phyloP scores from a whole-genome alignment of 2,329 filamentous ascomycete species.

The Juglanconis sp. region DNA sequence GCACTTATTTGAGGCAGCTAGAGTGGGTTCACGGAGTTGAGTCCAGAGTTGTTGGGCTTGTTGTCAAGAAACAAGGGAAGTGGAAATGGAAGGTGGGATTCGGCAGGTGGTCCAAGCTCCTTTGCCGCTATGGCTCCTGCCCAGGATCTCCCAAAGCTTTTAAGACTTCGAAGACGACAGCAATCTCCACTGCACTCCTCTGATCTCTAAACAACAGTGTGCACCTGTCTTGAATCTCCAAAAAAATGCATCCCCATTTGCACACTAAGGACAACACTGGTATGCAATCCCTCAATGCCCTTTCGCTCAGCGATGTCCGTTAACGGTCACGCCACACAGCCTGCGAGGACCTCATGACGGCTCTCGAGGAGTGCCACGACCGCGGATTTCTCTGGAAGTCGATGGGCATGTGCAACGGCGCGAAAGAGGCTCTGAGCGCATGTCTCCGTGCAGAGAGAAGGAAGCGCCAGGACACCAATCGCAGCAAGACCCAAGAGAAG shows the following conservation, averaged over 20 bases:
- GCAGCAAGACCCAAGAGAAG: conserved; percentile 66
- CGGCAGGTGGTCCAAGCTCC: too few relatives aligned
- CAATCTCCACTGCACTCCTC: too few relatives aligned
- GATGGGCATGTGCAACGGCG: conserved; percentile 82
- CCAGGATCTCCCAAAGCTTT: too few relatives aligned
- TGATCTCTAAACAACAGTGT: too few relatives aligned
- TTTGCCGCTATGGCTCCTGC: too few relatives aligned
- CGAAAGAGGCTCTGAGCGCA: conserved; percentile 78
- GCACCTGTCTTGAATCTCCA: background rate
- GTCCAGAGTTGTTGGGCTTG: too few relatives aligned
- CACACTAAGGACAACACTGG: conserved; percentile 90
- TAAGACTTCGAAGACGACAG: background rate
- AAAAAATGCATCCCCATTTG: conserved; percentile 90
- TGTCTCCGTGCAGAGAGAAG: conserved; percentile 80
- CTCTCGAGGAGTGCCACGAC: conserved; percentile 93
- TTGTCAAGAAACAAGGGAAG: too few relatives aligned
- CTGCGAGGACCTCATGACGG: conserved; percentile 90
- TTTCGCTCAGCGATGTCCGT: background rate
- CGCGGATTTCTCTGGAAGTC: conserved; percentile 90
- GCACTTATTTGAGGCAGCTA: too few relatives aligned
- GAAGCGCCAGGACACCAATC: conserved; percentile 75
- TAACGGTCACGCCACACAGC: conserved; percentile 47
- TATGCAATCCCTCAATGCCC: conserved; percentile 37
- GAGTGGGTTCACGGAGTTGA: too few relatives aligned
- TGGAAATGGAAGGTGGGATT: too few relatives aligned